Base-by-base conservation (phyloP, 129 eudicot species). In the Chrysanthemum lavandulifolium region DNA sequence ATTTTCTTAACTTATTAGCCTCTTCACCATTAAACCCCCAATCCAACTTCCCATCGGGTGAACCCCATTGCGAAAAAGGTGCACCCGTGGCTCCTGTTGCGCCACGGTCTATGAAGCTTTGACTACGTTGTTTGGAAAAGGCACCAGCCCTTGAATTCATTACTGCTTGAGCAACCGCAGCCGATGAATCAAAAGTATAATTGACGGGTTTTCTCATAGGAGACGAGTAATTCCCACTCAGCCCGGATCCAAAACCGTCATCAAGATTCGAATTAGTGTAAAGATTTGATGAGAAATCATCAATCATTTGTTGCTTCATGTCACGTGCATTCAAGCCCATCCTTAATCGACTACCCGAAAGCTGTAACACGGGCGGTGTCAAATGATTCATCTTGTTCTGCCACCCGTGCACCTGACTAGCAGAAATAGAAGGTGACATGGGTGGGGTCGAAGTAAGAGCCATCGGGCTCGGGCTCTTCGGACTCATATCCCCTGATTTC, bases 21-120 rank as follows among this genome's bases (percentile, higher is more conserved):
- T 85, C 97, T 15, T 89, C 92, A 13, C 93, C 89, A 36, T 66
- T 74, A 43, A 82, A 82, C 9, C 95, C 96, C 98, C 98, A 93
- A 1, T 90, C 97, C 71, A 83, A n/a, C 56, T 80, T 93, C 58
- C 96, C 98, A 47, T 80, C 81, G 0, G 97, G 91, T 0, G 98
- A 87, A 53, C 97, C 81, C 98, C 98, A 93, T 49, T 82, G 92
- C 1, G 96, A 73, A 12, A 76, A 69, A 0, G 23, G 67, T 15
- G 61, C 60, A 29, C 82, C 58, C 12, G 51, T 21, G n/a, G 61
- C 50, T 5, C 67, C 75, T 23, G 66, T 21, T 6, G 58, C 60
- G 13, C 67, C 67, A 3, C 98, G 89, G 79, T 87, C 92, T 33
- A 85, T 31, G 61, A 93, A 90, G 70, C 98, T 93, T 82, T 93